Conservation (phyloP, 2,329 filamentous ascomycete genomes). For the Colletotrichum scovillei region DNA sequence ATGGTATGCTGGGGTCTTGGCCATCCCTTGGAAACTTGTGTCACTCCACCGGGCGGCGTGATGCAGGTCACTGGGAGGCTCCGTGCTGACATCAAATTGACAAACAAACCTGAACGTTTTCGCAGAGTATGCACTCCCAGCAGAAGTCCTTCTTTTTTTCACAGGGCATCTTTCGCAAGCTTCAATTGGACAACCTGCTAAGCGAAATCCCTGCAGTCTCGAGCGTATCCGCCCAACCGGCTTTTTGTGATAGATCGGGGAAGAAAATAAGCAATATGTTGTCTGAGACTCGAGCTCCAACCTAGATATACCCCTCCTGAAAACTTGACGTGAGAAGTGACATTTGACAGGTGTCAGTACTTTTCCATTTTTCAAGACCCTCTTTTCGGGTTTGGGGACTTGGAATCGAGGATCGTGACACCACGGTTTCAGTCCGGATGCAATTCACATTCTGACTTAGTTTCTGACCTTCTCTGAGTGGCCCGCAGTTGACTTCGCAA, state of each 20-base stretch:
- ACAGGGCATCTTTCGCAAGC: background rate
- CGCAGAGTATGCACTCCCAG: background rate
- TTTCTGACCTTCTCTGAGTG: background rate
- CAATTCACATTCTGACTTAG: background rate
- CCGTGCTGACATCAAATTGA: background rate
- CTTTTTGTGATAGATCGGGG: background rate
- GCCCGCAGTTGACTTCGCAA: background rate
- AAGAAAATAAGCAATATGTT: constrained; percentile 16
- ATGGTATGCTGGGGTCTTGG: background rate
- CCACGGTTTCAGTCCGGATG: background rate
- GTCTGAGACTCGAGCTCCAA: background rate
- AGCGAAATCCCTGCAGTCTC: background rate
- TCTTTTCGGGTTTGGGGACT: background rate
- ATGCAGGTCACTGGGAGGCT: background rate
- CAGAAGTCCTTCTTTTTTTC: background rate
- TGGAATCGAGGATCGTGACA: background rate
- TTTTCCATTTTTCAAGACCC: background rate
- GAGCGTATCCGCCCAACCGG: background rate
- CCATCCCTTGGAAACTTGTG: background rate
- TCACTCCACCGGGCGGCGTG: background rate
- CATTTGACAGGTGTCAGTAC: background rate
- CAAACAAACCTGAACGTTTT: background rate
- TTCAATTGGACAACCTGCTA: background rate
- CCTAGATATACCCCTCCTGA: no score
- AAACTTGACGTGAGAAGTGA: constrained; percentile 1